These are phyloP conservation scores for Elongisporangium prolatum DNA, from an alignment of 352 stramenopile genomes.

Conservation along the genomic window DNA sequence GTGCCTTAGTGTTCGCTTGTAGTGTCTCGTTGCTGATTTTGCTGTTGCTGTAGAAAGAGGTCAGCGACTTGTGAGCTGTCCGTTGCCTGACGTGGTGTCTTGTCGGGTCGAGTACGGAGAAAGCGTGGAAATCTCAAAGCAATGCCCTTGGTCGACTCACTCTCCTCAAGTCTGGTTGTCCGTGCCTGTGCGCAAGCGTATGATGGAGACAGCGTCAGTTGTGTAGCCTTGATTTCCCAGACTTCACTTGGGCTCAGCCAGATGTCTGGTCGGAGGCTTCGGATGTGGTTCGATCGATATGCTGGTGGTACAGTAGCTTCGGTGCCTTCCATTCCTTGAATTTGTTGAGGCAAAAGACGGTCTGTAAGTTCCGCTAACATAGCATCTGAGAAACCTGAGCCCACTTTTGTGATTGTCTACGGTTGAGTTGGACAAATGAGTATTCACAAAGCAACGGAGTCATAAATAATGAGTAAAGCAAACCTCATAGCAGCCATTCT, in stretches of 20 bases:
- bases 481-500: constrained; percentile 93
- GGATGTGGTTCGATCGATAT: constrained; percentile 37
- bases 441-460: neutral
- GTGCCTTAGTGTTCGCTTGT: neutral
- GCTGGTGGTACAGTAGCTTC: constrained; percentile 47
- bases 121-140: constrained; percentile 99
- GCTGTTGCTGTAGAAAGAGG: constrained; percentile 48
- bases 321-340: constrained; percentile 25
- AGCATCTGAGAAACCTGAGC: constrained; percentile 98
- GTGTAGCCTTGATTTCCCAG: constrained; percentile 99
- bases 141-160: constrained; percentile 72
- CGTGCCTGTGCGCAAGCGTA: constrained; percentile 88
- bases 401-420: constrained; percentile 88
- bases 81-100: constrained; percentile 93
- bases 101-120: constrained; percentile 94
- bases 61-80: constrained; percentile 90
- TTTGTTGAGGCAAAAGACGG: constrained; percentile 33
- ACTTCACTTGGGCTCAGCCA: constrained; percentile 94
- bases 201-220: constrained; percentile 94
- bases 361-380: constrained; percentile 71
- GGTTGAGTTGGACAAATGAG: constrained; percentile 2
- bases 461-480: neutral
- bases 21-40: constrained; percentile 17
- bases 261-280: constrained; percentile 80
- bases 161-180: neutral